Evolutionary conservation across 306 rosid species (phyloP).

Genomic region (Elaeagnus macrophylla): DNA sequence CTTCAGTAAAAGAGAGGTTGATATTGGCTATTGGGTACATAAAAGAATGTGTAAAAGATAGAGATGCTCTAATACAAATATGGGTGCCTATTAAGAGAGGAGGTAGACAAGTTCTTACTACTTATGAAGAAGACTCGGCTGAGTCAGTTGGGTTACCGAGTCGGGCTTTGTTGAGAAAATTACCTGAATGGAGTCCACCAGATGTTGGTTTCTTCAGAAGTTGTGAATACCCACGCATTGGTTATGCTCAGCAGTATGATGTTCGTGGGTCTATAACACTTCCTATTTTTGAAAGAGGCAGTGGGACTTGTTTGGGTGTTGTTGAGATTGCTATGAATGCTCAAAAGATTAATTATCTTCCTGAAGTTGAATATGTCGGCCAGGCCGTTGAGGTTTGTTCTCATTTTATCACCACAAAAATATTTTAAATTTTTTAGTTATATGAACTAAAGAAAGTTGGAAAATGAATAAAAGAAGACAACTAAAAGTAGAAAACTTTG

Average conservation of each 20-base stretch:
- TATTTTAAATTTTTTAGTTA: no score
- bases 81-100: constrained; percentile 39
- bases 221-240: constrained; percentile 28
- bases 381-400: constrained; percentile 33
- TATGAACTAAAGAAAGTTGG: no score
- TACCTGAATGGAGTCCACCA: constrained; percentile 30
- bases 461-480: no score
- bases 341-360: constrained; percentile 26
- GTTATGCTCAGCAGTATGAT: constrained; percentile 11
- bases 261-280: constrained; percentile 39
- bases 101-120: constrained; percentile 13
- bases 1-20: constrained; percentile 44
- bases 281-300: constrained; percentile 43
- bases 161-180: constrained; percentile 9
- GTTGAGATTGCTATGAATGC: constrained; percentile 28
- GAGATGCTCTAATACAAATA: constrained; percentile 35
- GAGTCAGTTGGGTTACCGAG: constrained; percentile 12
- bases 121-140: constrained; percentile 12
- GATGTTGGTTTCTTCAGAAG: constrained; percentile 33
- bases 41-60: constrained; percentile 29
- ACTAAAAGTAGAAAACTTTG: no score
- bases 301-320: constrained; percentile 40
- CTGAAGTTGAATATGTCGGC: constrained; percentile 30
- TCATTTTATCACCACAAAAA: background rate
- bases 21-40: constrained; percentile 33